Evolutionary conservation across 2,329 filamentous ascomycete genomes (phyloP), one percentile per base, ranked within the genome.

Genomic region (Pyricularia sp.): DNA sequence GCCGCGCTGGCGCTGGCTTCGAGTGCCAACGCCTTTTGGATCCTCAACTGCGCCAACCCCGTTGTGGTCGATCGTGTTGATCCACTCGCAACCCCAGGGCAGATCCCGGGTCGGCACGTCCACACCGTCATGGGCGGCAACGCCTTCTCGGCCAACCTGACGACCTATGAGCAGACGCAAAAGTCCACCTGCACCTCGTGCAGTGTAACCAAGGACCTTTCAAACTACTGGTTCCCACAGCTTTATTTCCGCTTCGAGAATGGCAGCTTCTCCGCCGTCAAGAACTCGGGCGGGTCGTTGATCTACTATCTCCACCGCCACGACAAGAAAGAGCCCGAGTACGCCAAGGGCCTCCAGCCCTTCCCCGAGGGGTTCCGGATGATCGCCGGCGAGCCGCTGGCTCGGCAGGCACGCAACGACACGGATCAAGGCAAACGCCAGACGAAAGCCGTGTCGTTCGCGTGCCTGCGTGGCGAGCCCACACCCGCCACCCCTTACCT

Each of bases 151-250:
- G 68, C 72, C 6, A 71, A 69, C 58, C 75, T 76, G 75, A 61
- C 58, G 20, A 59, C 72, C 20, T 64, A 67, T 10, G 74, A 76
- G 36, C 70, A 74, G 31, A 72, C 72, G 3, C 69, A 71, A 31
- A 20, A 42, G n/a, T 73, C 79, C 4, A 79, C 76, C 12, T 81
- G 79, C 73, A 81, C 79, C 4, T 79, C 73, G 0, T 81, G 79
- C 70, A 76, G 76, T 6, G 78, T 80, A 63, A 75, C 74, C 7
- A 76, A 80, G 55, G 78, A 79, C 70, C 75, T 77, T 71, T 77
- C 74, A 64, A 79, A 80, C 70, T 79, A 79, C 72, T 79, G 77
- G 77, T 50, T 33, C 12, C 64, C 68, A 3, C 20, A 28, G 64
- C 55, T 69, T 20, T 69, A 33, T 25, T 69, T 69, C 28, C 68